Conservation (phyloP, 2,329 filamentous ascomycete genomes). For the Venturia nashicola region DNA sequence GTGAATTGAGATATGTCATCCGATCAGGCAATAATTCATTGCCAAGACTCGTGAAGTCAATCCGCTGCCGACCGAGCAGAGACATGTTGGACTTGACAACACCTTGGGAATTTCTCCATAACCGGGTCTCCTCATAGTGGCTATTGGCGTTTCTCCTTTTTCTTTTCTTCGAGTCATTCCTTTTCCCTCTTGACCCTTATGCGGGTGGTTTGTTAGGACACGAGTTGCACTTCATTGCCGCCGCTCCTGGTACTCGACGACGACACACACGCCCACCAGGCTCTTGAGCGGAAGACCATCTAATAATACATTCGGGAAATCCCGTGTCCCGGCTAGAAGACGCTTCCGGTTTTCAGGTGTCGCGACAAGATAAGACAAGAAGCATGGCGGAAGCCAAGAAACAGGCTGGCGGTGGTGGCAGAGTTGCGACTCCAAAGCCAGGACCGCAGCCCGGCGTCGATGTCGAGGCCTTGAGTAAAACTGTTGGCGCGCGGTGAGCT, state of each 20-base stretch:
- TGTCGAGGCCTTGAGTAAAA: constrained; percentile 43
- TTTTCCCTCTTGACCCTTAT: background rate
- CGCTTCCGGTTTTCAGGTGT: background rate
- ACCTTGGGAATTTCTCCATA: background rate
- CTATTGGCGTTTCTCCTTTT: constrained; percentile 1
- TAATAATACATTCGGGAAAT: background rate
- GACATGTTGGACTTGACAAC: background rate
- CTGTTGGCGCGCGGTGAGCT: constrained; percentile 49
- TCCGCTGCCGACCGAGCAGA: background rate
- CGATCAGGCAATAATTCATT: background rate
- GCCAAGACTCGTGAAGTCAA: background rate
- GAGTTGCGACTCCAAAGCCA: constrained; percentile 39
- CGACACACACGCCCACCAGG: constrained; percentile 3
- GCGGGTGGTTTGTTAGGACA: background rate
- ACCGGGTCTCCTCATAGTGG: background rate
- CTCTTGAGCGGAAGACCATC: constrained; percentile 2
- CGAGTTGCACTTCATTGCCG: constrained; percentile 3
- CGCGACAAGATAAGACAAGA: background rate
- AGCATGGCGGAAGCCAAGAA: constrained; percentile 48
- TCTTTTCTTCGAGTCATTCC: background rate
- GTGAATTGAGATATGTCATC: background rate
- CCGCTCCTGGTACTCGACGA: background rate
- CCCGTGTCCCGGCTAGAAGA: background rate
- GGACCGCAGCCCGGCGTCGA: constrained; percentile 31
- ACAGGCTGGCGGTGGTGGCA: constrained; percentile 37